phyloP scores from a whole-genome alignment of 768 basidiomycete genomes.

The Boletellus ananiceps region DNA sequence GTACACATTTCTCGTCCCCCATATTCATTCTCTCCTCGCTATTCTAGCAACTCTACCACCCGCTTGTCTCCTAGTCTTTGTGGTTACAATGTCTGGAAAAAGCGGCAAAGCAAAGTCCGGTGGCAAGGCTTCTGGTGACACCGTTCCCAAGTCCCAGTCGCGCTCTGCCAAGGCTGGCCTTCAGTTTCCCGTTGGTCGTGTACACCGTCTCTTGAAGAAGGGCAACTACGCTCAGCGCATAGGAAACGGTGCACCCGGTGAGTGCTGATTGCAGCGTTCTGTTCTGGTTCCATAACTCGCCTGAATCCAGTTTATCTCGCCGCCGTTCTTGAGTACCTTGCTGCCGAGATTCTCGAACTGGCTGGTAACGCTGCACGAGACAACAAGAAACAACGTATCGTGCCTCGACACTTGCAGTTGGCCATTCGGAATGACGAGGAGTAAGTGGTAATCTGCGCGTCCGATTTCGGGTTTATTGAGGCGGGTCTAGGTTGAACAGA shows the following conservation, averaged over 20 bases:
- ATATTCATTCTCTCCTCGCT: constrained; percentile 9
- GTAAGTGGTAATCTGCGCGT: constrained; percentile 13
- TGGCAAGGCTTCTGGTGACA: constrained; percentile 49
- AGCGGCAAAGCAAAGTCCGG: constrained; percentile 62
- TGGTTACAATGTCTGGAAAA: constrained; percentile 37
- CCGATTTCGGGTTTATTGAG: not conserved
- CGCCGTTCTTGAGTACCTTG: constrained; percentile 57
- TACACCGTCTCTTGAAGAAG: constrained; percentile 54
- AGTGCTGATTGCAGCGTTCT: not conserved
- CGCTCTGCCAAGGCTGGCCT: constrained; percentile 41
- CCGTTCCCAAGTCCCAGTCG: constrained; percentile 30
- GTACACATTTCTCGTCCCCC: constrained; percentile 1
- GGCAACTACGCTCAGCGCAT: constrained; percentile 57
- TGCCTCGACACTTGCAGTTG: constrained; percentile 61
- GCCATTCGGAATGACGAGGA: constrained; percentile 63
- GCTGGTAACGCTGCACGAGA: constrained; percentile 54
- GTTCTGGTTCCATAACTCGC: not conserved
- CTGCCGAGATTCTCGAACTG: constrained; percentile 60
- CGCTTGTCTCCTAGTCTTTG: constrained; percentile 2
- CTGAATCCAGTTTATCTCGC: constrained; percentile 46
- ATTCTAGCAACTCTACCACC: not conserved
- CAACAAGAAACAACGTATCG: constrained; percentile 59
- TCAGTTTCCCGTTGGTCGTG: constrained; percentile 56
- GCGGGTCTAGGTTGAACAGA: constrained; percentile 30
- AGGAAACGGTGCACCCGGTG: constrained; percentile 50